Conservation (phyloP, 2,329 filamentous ascomycete genomes). For the Didymellaceae sp. region DNA sequence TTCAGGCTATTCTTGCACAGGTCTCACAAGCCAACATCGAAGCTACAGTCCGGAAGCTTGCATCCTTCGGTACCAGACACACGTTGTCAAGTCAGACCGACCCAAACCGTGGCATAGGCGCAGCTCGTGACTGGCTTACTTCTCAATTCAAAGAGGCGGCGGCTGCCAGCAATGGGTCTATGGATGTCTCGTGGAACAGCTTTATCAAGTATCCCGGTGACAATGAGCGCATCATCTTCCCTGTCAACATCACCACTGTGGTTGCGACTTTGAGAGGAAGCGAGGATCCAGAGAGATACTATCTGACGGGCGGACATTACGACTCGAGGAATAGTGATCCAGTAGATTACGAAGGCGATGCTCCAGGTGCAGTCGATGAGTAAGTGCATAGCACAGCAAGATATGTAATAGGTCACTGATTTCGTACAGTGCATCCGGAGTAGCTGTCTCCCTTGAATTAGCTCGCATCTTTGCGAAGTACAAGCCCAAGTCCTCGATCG, state of each 20-base stretch:
- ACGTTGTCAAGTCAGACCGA: slow-evolving; percentile 60
- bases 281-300: slow-evolving; percentile 55
- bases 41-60: slow-evolving; percentile 58
- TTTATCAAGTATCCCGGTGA: slow-evolving; percentile 53
- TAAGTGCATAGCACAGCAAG: not conserved
- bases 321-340: slow-evolving; percentile 58
- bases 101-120: slow-evolving; percentile 59
- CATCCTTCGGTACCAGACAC: slow-evolving; percentile 61
- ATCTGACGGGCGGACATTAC: slow-evolving; percentile 62
- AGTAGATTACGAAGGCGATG: slow-evolving; percentile 57
- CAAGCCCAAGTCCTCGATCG: slow-evolving; percentile 57
- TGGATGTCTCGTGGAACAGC: slow-evolving; percentile 59
- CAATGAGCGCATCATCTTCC: slow-evolving; percentile 51
- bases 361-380: slow-evolving; percentile 63
- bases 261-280: slow-evolving; percentile 54
- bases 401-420: not conserved
- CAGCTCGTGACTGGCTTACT: slow-evolving; percentile 61
- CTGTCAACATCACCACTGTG: slow-evolving; percentile 59
- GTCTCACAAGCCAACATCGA: slow-evolving; percentile 53
- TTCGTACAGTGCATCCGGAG: slow-evolving; percentile 21
- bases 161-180: slow-evolving; percentile 52
- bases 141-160: slow-evolving; percentile 56
- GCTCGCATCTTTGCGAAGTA: slow-evolving; percentile 58
- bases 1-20: slow-evolving; percentile 46
- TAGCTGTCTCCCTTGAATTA: slow-evolving; percentile 57